These are phyloP conservation scores for Acrasis kona DNA, from an alignment of 78 protist species.

Conservation along the genomic window DNA sequence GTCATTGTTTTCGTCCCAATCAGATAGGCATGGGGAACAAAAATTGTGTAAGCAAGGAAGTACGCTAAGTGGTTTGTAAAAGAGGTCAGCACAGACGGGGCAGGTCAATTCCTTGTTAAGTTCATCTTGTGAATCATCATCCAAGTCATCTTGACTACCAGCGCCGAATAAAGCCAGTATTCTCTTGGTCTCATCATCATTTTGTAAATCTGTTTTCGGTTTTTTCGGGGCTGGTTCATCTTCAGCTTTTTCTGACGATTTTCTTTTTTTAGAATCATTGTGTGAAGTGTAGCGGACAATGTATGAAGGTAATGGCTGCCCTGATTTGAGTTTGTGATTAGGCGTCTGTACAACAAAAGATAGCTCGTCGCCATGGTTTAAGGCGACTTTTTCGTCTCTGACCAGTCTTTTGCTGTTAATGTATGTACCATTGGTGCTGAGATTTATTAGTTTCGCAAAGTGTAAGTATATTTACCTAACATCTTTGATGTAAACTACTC, in stretches of 20 bases:
- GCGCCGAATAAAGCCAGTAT: no score
- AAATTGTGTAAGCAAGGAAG: conserved; percentile 53
- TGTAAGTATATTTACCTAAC: not conserved
- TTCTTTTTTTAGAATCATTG: not conserved
- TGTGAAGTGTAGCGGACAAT: not conserved
- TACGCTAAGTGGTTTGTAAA: conserved; percentile 32
- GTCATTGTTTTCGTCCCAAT: conserved; percentile 24
- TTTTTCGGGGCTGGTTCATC: not conserved
- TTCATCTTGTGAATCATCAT: not conserved
- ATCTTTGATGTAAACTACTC: not conserved
- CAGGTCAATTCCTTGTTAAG: conserved; percentile 18
- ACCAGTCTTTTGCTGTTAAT: not conserved
- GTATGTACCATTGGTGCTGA: conserved; percentile 12
- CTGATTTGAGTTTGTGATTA: not conserved
- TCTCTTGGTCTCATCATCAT: no score
- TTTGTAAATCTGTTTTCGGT: not conserved
- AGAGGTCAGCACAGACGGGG: conserved; percentile 35
- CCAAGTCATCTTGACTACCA: no score
- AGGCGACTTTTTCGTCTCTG: not conserved
- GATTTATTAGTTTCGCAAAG: no score
- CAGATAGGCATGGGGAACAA: conserved; percentile 36
- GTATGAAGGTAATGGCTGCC: not conserved
- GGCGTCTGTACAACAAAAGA: not conserved
- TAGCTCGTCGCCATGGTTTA: not conserved
- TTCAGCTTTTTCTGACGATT: not conserved